Evolutionary conservation across 2,329 filamentous ascomycete genomes (phyloP).

Genomic region (Akanthomyces dipterigenus): DNA sequence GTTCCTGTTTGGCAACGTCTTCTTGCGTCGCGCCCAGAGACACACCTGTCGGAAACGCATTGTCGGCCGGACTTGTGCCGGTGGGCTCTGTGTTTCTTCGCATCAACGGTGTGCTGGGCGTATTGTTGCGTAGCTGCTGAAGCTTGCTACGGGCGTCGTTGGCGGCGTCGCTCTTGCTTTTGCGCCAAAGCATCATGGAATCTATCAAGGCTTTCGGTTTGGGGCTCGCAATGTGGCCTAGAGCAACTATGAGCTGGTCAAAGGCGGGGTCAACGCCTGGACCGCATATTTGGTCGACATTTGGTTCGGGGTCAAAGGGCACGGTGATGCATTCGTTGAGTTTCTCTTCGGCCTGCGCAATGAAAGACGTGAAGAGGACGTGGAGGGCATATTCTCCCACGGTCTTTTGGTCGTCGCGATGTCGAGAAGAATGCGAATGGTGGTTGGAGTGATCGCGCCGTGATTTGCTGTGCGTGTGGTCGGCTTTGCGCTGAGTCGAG

Average conservation of each 20-base stretch:
- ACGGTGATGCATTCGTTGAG: constrained; percentile 81
- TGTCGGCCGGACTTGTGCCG: constrained; percentile 34
- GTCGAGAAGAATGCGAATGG: constrained; percentile 67
- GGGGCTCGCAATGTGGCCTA: constrained; percentile 89
- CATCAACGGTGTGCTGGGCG: constrained; percentile 45
- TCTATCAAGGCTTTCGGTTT: constrained; percentile 95
- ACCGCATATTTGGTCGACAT: constrained; percentile 85
- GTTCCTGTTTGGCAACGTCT: constrained; percentile 72
- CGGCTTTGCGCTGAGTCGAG: constrained; percentile 45
- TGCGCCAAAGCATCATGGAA: constrained; percentile 96
- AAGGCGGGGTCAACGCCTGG: constrained; percentile 82
- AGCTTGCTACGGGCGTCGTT: constrained; percentile 57
- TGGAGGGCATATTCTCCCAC: constrained; percentile 98
- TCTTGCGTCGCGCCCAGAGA: constrained; percentile 54
- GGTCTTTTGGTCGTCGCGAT: constrained; percentile 74
- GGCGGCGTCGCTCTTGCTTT: constrained; percentile 87
- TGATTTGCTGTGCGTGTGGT: constrained; percentile 59
- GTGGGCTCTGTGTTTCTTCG: constrained; percentile 71
- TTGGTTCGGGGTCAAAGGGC: constrained; percentile 71
- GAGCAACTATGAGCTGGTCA: constrained; percentile 86
- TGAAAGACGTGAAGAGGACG: constrained; percentile 95
- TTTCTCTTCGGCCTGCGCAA: constrained; percentile 93
- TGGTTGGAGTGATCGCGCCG: constrained; percentile 68
- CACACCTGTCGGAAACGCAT: constrained; percentile 27
- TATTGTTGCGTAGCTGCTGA: constrained; percentile 42